These are phyloP conservation scores for Mortierella sp. DNA, from an alignment of 371 early-diverging fungal species.

Conservation along the genomic window DNA sequence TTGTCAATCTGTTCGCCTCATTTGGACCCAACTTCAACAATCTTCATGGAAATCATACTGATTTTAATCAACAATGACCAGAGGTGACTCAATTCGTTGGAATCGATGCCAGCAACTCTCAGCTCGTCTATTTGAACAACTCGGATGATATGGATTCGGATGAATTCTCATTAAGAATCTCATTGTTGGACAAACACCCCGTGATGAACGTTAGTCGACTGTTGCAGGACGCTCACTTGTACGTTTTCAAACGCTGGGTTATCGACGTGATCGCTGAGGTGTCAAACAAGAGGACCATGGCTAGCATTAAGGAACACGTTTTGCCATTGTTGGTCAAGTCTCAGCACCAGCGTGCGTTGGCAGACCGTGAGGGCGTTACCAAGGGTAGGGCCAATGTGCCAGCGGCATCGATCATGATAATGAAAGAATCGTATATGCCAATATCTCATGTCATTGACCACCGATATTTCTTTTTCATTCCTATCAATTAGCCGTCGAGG, in stretches of 20 bases:
- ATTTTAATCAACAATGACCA: slow-evolving; percentile 6
- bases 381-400: slow-evolving; percentile 61
- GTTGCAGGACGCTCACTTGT: slow-evolving; percentile 88
- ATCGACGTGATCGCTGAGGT: slow-evolving; percentile 75
- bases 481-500: slow-evolving; percentile 25
- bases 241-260: slow-evolving; percentile 92
- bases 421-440: background rate
- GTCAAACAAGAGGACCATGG: slow-evolving; percentile 72
- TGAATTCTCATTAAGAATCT: slow-evolving; percentile 81
- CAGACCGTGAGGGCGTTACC: slow-evolving; percentile 75
- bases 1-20: background rate
- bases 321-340: slow-evolving; percentile 87
- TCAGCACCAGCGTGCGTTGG: slow-evolving; percentile 77
- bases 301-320: slow-evolving; percentile 86
- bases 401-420: background rate
- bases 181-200: slow-evolving; percentile 70
- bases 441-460: background rate
- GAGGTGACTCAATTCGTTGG: slow-evolving; percentile 79
- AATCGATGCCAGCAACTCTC: slow-evolving; percentile 79
- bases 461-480: background rate
- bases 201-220: slow-evolving; percentile 53
- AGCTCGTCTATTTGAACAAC: slow-evolving; percentile 77
- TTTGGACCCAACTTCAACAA: background rate
- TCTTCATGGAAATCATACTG: background rate
- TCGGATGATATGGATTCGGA: slow-evolving; percentile 58